phyloP scores from a whole-genome alignment of 2,329 filamentous ascomycete genomes.

The Dactylellina drechsleri region DNA sequence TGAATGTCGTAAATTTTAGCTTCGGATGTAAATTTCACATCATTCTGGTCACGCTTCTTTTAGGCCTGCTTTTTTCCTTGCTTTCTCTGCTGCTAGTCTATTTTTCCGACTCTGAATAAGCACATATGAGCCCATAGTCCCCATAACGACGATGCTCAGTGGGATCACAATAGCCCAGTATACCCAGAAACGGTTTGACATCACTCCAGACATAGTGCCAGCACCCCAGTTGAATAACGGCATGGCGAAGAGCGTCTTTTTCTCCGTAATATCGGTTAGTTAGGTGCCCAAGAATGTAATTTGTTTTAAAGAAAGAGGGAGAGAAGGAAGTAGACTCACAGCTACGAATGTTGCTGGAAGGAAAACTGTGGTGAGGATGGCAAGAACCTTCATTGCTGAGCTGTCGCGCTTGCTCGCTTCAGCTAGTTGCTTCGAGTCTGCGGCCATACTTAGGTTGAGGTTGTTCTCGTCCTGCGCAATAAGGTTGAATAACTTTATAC shows the following conservation, averaged over 20 bases:
- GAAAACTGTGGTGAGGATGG: slow-evolving; percentile 28
- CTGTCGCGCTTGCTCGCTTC: slow-evolving; percentile 37
- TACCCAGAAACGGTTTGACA: slow-evolving; percentile 29
- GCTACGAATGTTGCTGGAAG: slow-evolving; percentile 36
- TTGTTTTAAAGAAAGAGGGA: neutral
- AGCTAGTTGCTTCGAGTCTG: slow-evolving; percentile 27
- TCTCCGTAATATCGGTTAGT: neutral
- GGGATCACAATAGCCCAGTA: slow-evolving; percentile 34
- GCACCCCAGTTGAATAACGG: slow-evolving; percentile 33
- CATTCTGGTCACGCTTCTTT: no score
- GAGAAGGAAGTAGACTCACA: neutral
- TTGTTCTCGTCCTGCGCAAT: slow-evolving; percentile 27
- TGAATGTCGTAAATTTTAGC: no score
- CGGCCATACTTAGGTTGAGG: slow-evolving; percentile 29
- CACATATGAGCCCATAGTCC: neutral
- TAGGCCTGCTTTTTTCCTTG: no score
- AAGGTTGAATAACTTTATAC: slow-evolving; percentile 29
- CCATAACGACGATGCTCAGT: neutral
- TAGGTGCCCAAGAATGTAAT: neutral
- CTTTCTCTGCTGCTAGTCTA: no score
- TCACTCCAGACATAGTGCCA: slow-evolving; percentile 24
- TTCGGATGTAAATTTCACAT: no score
- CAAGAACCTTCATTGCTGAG: slow-evolving; percentile 37
- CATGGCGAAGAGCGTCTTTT: slow-evolving; percentile 37
- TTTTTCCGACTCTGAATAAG: no score